These are phyloP conservation scores for Amphibolis antarctica DNA, from an alignment of 106 monocot species.

Conservation along the genomic window DNA sequence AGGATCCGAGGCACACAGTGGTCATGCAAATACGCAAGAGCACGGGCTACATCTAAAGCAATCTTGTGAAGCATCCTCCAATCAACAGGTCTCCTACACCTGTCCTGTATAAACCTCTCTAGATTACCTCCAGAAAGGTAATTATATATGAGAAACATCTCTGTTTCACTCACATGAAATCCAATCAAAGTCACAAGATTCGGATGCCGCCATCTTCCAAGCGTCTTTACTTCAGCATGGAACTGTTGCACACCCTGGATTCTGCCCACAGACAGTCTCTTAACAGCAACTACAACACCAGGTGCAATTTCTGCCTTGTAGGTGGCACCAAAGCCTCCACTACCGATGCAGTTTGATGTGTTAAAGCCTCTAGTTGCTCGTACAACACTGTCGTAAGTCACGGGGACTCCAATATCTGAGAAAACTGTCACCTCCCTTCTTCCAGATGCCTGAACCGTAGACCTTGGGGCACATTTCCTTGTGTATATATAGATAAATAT, in stretches of 20 bases:
- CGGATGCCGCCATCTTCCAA: conserved; percentile 80
- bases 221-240: conserved; percentile 40
- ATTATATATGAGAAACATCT: conserved; percentile 36
- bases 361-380: conserved; percentile 22
- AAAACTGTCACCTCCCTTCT: conserved; percentile 61
- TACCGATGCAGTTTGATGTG: conserved; percentile 56
- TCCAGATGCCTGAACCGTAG: conserved; percentile 30
- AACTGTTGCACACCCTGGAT: conserved; percentile 87
- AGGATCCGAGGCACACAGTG: conserved; percentile 23
- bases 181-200: conserved; percentile 96
- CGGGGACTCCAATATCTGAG: conserved; percentile 64
- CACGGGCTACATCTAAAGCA: conserved; percentile 73
- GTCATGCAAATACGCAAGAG: conserved; percentile 42
- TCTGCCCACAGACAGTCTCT: conserved; percentile 80
- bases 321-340: conserved; percentile 95
- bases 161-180: conserved; percentile 72
- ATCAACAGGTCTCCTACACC: conserved; percentile 14
- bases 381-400: conserved; percentile 81
- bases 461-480: conserved; percentile 45
- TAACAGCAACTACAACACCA: conserved; percentile 79
- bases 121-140: conserved; percentile 26
- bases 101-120: conserved; percentile 20
- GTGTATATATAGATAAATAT: conserved; percentile 62
- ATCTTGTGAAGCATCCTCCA: conserved; percentile 96
- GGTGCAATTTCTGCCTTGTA: conserved; percentile 95